Percentiles rank a stretch among this genome's conserved stretches.
phyloP scores from a whole-genome alignment of 2,329 filamentous ascomycete genomes.

The Aspergillus intermedius region DNA sequence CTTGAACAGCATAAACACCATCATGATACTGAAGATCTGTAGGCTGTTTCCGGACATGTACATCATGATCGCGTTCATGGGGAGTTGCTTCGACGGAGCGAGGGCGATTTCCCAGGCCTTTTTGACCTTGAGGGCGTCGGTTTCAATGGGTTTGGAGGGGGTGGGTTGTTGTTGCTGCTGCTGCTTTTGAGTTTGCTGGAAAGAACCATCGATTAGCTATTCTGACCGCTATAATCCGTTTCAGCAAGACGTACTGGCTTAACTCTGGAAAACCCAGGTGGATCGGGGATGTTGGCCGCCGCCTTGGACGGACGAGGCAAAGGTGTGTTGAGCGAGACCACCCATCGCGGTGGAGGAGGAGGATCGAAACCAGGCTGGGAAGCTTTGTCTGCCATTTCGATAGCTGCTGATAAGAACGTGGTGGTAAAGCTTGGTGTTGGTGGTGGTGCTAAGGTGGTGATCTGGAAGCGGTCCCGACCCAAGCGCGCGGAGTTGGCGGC shows the following conservation, averaged over 20 bases:
- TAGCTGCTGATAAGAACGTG: constrained; percentile 4
- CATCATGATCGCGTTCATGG: constrained; percentile 99
- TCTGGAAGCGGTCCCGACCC: constrained; percentile 14
- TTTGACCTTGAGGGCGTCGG: constrained; percentile 93
- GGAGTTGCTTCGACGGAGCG: constrained; percentile 84
- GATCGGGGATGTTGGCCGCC: constrained; percentile 64
- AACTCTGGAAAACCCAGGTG: constrained; percentile 68
- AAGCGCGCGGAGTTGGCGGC: constrained; percentile 20
- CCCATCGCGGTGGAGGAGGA: constrained; percentile 67
- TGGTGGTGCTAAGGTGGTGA: constrained; percentile 13
- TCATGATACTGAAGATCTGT: constrained; percentile 99
- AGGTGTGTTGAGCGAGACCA: constrained; percentile 67
- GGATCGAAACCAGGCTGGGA: constrained; percentile 21
- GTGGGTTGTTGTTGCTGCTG: constrained; percentile 22
- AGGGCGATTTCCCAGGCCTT: constrained; percentile 98
- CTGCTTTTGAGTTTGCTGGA: constrained; percentile 11
- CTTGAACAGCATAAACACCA: constrained; percentile 99
- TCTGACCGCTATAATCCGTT: too few relatives aligned
- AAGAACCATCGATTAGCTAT: too few relatives aligned
- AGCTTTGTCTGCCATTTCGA: constrained; percentile 12
- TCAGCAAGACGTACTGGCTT: constrained; percentile 14
- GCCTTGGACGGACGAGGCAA: constrained; percentile 60
- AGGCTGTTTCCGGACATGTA: constrained; percentile 99
- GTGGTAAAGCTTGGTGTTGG: constrained; percentile 1
- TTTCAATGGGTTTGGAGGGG: constrained; percentile 60